A percentile compares a stretch with the other conserved stretches of the same genome.
These are phyloP conservation scores for Zea mays DNA, from an alignment of 176 grass and related monocot genomes.

Conservation along the genomic window Zm-B73-REFERENCE-NAM-5.0 NC_050101.1:170099501-170100000, in stretches of 20 bases:
- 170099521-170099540: too few species aligned
- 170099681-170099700: neutral
- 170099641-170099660: neutral
- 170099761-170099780: neutral
- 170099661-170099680: neutral
- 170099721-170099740: neutral
- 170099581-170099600: neutral
- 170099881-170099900: neutral
- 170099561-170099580: too few species aligned
- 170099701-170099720: neutral
- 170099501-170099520: too few species aligned
- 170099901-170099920: neutral
- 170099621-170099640: neutral
- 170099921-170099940: neutral
- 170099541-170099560: too few species aligned
- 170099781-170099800: neutral
- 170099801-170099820: neutral
- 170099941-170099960: neutral
- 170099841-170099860: neutral
- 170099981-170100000: neutral
- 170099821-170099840: neutral
- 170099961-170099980: neutral
- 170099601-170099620: neutral
- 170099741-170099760: neutral
- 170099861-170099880: too few species aligned